Evolutionary conservation across 1,284 basidiomycete genomes (phyloP), one percentile per base, ranked within the genome.

Genomic region (Irpex lacteus): DNA sequence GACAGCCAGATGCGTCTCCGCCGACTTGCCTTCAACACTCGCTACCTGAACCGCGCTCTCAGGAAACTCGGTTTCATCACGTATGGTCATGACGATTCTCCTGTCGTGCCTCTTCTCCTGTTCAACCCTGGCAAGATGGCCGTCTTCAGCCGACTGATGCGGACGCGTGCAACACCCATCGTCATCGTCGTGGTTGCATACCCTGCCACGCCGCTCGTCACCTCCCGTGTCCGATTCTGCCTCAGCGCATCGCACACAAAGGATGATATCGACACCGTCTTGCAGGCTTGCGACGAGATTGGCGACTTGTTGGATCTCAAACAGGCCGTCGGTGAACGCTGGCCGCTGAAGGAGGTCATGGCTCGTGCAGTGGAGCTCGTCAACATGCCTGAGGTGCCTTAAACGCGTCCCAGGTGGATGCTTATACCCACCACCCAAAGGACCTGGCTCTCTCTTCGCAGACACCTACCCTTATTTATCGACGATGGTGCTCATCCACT

Each of bases 51-150:
- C 67, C 86, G 86, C 6, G 97, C 91, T 4, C 84, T 99, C 62
- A 83, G 88, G 70, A 97, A 96, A 76, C 88, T 99, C 49, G 98
- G 97, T 0, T 99, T 99, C 82, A 98, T 99, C 81, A 92, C 95
- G 7, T 98, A 96, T 72, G 96, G 97, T 0, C 90, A 94, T 77
- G 87, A 89, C 60, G 91, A 96, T 72, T 95, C 93, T 26, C 96
- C 98, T 2, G 95, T 99, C 69, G 91, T 98, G 3, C 98, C 98
- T 0, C 81, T 98, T 54, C 82, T 99, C 64, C 82, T 99, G 49
- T 99, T 95, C 85, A 88, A 96, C 74, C 96, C 95, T 0, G 96
- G 92, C 61, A 97, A 97, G 80, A 95, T 97, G 92, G 85, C 85
- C 64, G 84, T 90, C 72, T 96, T 96, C 81, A 90, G 91, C 70